These are phyloP conservation scores for Apiotrichum gracile DNA, from an alignment of 1,284 basidiomycete species.

Conservation along the genomic window DNA sequence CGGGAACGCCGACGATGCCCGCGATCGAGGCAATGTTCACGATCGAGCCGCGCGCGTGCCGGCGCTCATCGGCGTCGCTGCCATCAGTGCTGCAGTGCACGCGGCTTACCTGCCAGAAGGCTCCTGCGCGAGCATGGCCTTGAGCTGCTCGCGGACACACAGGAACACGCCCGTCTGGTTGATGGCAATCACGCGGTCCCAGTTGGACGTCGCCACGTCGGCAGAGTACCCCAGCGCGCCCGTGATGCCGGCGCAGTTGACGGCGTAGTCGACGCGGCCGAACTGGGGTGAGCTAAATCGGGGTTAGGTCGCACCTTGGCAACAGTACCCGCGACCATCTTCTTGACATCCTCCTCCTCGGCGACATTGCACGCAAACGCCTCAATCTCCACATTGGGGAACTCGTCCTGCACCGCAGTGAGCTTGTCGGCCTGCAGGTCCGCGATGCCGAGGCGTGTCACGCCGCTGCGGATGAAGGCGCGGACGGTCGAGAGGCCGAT, in stretches of 20 bases:
- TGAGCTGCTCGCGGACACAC: conserved; percentile 20
- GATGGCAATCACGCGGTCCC: conserved; percentile 26
- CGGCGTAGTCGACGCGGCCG: conserved; percentile 32
- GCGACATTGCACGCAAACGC: conserved; percentile 9
- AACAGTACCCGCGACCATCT: background rate
- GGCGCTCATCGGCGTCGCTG: background rate
- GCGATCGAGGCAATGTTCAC: conserved; percentile 13
- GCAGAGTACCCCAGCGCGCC: conserved; percentile 14
- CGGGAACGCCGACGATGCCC: background rate
- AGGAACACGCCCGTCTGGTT: conserved; percentile 23
- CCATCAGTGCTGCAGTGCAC: background rate
- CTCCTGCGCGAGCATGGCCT: conserved; percentile 21
- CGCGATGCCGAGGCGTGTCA: conserved; percentile 4
- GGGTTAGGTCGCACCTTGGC: background rate
- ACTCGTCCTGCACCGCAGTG: background rate
- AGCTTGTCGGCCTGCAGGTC: conserved; percentile 5
- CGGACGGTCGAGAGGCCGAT: conserved; percentile 10
- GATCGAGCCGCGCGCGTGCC: conserved; percentile 17
- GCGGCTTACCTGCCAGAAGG: background rate
- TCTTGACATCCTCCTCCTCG: conserved; percentile 4
- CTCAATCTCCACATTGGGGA: background rate
- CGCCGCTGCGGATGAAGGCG: conserved; percentile 6
- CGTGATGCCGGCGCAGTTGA: conserved; percentile 28
- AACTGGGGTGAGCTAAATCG: conserved; percentile 3
- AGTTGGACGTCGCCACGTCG: conserved; percentile 17